These are phyloP conservation scores for Penicillium capsulatum DNA, from an alignment of 2,329 filamentous ascomycete species.

Conservation along the genomic window DNA sequence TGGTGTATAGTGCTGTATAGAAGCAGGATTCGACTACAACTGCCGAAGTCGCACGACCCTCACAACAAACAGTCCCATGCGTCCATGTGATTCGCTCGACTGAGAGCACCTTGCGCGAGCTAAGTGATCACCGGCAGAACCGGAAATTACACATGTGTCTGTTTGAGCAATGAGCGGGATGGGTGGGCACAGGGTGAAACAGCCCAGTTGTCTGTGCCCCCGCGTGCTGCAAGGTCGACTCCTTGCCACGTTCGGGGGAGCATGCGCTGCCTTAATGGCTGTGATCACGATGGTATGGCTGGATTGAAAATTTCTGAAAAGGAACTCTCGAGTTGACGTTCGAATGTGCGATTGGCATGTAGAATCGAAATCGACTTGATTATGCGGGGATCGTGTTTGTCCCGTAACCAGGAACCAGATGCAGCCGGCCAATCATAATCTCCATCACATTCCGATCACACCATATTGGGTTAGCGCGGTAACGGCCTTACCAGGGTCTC, in stretches of 20 bases:
- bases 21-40: neutral
- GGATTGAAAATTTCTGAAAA: no score
- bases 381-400: conserved; percentile 2
- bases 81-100: neutral
- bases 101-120: neutral
- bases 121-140: conserved; percentile 13
- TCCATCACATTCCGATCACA: neutral
- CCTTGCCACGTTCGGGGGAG: conserved; percentile 2
- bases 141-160: conserved; percentile 18
- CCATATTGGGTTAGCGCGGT: conserved; percentile 6
- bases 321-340: no score
- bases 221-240: conserved; percentile 7
- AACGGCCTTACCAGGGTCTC: conserved; percentile 10
- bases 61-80: no score
- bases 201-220: conserved; percentile 19
- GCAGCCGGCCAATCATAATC: conserved; percentile 12
- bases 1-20: neutral
- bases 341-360: no score
- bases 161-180: conserved; percentile 15
- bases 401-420: conserved; percentile 11
- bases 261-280: no score
- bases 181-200: conserved; percentile 17
- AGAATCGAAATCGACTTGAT: no score
- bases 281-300: no score
- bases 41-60: no score